Base-by-base conservation (phyloP, 345 rosid genomes). In the Salix caprea region DNA sequence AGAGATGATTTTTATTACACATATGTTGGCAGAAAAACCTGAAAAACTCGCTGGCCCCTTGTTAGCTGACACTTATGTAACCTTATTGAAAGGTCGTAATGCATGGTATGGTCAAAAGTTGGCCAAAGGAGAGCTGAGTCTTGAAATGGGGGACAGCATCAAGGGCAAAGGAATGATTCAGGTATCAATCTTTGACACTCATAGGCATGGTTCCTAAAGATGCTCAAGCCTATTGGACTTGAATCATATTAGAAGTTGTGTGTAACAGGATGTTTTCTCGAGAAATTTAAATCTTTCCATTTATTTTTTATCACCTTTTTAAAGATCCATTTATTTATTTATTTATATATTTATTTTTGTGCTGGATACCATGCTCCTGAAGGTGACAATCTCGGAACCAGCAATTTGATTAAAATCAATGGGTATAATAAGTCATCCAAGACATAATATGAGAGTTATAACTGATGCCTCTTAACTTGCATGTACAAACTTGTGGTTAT, bases 111-210 rank as follows among this genome's bases (percentile, higher is more conserved):
- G 99, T 39, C 99, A 93, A 80, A 84, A 88, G 89, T 82, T 96
- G 54, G 99, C 98, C 24, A 84, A 88, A 79, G 94, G 96, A 7
- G 90, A 84, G 46, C 74, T 96, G 78, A 96, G 76, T 77, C 85
- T 90, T 70, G 98, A 93, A 67, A 92, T 92, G 97, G 99, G 99
- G 24, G 99, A 96, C 80, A 96, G 91, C 72, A 93, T 96, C 78
- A 90, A 84, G 24, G 98, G 99, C 28, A 96, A 96, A 81, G 99
- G 99, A 69, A 96, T 92, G 98, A 96, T 96, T 89, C 99, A 96
- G 98, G 99, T 96, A 88, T 70, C 19, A 24, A 46, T 65, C 19
- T 23, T 62, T 40, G 24, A 21, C 9, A 21, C 30, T 28, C 60
- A 12, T n/a, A 65, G 40, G 7, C 73, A 39, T 32, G 24, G 21